Evolutionary conservation across 2,329 filamentous ascomycete genomes (phyloP), one percentile per base, ranked within the genome.

Genomic region (Fusarium compactum): DNA sequence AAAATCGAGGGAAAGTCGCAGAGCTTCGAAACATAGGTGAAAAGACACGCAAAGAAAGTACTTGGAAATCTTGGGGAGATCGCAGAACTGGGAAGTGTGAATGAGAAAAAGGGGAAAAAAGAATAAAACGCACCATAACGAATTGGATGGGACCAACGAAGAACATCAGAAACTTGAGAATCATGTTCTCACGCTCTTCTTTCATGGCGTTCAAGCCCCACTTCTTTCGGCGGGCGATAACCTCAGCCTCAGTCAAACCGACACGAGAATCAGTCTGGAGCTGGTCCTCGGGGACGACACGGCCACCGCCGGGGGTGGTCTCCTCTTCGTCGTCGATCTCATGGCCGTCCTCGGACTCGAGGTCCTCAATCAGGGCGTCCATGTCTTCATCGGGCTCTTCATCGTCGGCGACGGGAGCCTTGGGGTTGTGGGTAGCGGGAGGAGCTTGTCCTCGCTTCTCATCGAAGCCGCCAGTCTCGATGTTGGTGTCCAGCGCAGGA

Each of bases 121-220:
- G 38, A 12, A 18, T 27, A 27, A 27, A 40, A 81, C 88, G 78
- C 80, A 91, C 91, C 94, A 97, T 97, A 79, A 97, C 94, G 82
- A 95, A 95, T 80, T 97, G 94, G 73, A 97, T 95, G 25, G 94
- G 94, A 72, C 94, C 94, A 59, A 96, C 85, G 80, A 97, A 97
- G 84, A 92, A 96, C 75, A 87, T 86, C 76, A 89, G 81, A 82
- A 97, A 97, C 85, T 97, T 96, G 77, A 96, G 86, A 66, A 95
- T 82, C 62, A 94, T 77, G 77, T 95, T 97, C 82, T 94, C 91
- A 83, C 94, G 94, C 84, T 95, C 92, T 83, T 97, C 93, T 82
- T 92, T 94, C 92, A 97, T 94, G 80, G 93, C 90, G 80, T 97
- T 97, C 78, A 92, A 85, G 80, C 94, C 94, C 79, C 90, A 92